Evolutionary conservation across 2,329 filamentous ascomycete species (phyloP).

Genomic region (Aspergillus caelatus): DNA sequence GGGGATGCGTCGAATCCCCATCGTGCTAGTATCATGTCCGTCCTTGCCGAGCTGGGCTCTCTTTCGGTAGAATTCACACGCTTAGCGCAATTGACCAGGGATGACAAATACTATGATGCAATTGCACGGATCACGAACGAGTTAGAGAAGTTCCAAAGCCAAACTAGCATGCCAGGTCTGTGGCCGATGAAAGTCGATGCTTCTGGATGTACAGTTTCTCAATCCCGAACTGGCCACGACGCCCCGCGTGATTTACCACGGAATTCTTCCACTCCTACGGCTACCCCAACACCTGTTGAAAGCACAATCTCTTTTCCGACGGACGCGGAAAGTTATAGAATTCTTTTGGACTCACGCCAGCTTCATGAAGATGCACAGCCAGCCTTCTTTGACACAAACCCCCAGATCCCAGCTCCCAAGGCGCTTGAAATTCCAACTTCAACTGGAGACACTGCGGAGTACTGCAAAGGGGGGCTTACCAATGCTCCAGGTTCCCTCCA

Average conservation of each 20-base stretch:
- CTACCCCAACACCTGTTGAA: conserved; percentile 4
- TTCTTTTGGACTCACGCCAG: conserved; percentile 27
- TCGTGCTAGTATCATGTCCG: conserved; percentile 58
- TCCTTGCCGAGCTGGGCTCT: conserved; percentile 73
- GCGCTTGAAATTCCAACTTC: conserved; percentile 14
- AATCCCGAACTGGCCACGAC: conserved; percentile 18
- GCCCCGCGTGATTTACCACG: neutral
- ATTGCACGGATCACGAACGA: conserved; percentile 82
- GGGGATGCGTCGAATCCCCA: conserved; percentile 65
- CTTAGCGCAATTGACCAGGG: conserved; percentile 79
- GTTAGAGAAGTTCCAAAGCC: conserved; percentile 72
- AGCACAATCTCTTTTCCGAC: conserved; percentile 21
- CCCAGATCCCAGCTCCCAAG: conserved; percentile 6
- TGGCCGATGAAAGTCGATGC: conserved; percentile 80
- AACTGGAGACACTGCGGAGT: conserved; percentile 16
- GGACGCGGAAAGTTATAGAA: conserved; percentile 28
- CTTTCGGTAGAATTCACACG: conserved; percentile 87
- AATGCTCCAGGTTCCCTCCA: conserved; percentile 39
- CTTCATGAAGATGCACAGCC: conserved; percentile 32
- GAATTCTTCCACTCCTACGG: neutral
- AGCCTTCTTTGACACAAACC: conserved; percentile 24
- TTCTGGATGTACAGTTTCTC: conserved; percentile 68
- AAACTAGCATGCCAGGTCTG: conserved; percentile 72
- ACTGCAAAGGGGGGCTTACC: conserved; percentile 44
- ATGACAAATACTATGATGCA: conserved; percentile 86